Base-by-base conservation (phyloP, 345 rosid species). In the Boechera stricta region DNA sequence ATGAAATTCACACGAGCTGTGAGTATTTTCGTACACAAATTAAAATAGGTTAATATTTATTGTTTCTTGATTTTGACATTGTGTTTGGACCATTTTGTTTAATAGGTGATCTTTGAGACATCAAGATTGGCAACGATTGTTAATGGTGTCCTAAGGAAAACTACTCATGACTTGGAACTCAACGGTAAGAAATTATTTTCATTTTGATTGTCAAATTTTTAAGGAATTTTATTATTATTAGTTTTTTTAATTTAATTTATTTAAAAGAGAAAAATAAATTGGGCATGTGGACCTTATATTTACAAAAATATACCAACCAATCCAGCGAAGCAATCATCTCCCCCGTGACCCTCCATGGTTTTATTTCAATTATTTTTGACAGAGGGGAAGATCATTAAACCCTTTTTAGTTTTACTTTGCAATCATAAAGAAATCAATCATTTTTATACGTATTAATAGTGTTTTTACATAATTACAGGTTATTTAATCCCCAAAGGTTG, bases 1-100 rank as follows among this genome's bases (percentile, higher is more conserved):
- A 90, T 94, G 98, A 78, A 77, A 62, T 90, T 92, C 55, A 94
- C 97, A 35, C 87, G 98, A 12, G 98, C 98, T 10, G 98, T 90
- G 77, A 85, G 96, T 67, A 48, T 45, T 31, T 54, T 70, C 36
- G 32, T 36, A 53, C 42, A 44, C 32, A 39, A 6, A 56, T 58
- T 67, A 45, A 8, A 5, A 47, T n/a, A 18, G 24, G 24, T 69
- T 53, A 3, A 42, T 44, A 42, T 58, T 38, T 15, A 9, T 24
- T 51, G 1, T 60, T 77, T 55, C 11, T 65, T 48, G 58, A 60
- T 60, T 49, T 58, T 31, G 68, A 72, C 66, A 71, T 52, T 66
- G 11, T 67, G 21, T 28, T 29, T 78, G 55, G 76, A 63, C 8
- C 31, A 49, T 67, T 68, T 82, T 4, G 4, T 47, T 18, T 10